Conservation (phyloP, 139 green algal genomes). For the Chlorella vulgaris region DNA sequence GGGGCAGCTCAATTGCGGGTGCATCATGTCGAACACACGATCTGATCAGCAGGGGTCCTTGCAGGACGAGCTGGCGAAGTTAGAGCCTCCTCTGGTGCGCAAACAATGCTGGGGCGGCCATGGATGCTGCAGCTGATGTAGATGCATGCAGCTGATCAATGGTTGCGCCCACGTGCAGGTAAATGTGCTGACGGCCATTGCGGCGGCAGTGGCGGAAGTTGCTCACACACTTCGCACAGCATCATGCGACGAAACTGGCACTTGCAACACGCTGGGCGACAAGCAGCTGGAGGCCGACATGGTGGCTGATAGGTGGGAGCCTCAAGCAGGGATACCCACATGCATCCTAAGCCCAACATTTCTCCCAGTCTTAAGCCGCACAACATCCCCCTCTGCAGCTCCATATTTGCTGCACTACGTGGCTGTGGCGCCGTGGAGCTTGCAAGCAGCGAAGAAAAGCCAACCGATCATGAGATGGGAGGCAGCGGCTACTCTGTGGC, state of each 20-base stretch:
- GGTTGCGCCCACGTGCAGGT: too few species aligned
- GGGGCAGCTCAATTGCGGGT: not conserved
- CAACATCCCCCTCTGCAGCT: not conserved
- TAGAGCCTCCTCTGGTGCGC: conserved; percentile 26
- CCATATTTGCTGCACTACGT: conserved; percentile 61
- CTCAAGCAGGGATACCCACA: not conserved
- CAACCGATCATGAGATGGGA: conserved; percentile 53
- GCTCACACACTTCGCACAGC: conserved; percentile 14
- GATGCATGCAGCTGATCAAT: too few species aligned
- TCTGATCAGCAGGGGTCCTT: not conserved
- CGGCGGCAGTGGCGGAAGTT: conserved; percentile 1
- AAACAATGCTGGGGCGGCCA: too few species aligned
- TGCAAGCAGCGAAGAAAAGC: conserved; percentile 78
- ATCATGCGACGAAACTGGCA: conserved; percentile 27
- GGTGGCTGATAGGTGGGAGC: conserved; percentile 53
- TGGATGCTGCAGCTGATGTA: not conserved
- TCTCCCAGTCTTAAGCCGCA: not conserved
- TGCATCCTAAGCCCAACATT: too few species aligned
- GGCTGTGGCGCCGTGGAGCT: conserved; percentile 62
- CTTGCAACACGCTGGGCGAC: conserved; percentile 67
- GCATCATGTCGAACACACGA: not conserved
- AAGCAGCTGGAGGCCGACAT: conserved; percentile 77
- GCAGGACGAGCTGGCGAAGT: not conserved
- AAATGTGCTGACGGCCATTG: conserved; percentile 24
- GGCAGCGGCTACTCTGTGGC: conserved; percentile 64